Base-by-base conservation (phyloP, 371 early-diverging fungal species). In the Mucor velutinosus region DNA sequence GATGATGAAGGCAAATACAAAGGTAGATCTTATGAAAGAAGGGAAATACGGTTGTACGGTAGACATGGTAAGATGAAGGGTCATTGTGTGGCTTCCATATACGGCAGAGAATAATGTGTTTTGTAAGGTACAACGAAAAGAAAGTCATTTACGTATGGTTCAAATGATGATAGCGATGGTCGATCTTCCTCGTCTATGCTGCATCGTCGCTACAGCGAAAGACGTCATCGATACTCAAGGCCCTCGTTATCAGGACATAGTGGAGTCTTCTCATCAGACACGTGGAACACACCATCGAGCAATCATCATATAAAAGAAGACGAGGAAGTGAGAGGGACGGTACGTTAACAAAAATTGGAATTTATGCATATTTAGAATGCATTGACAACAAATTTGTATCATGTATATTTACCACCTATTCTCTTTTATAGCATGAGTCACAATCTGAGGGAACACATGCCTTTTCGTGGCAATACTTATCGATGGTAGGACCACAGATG, bases 401-500 rank as follows among this genome's bases (percentile, higher is more conserved):
- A 49, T 49, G n/a, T 51, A 51, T 59, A 29, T 30, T 60, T 27
- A 17, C 15, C 17, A 53, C 25, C 14, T 21, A 37, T 35, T 30
- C 14, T 62, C 32, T 27, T 49, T 39, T 49, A 11, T 66, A 66
- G 63, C 58, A 58, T 62, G 71, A 62, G 58, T 53, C 71, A 62
- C 65, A 71, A 43, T 58, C 66, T 25, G 66, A 66, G 32, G 60
- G 53, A 21, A 60, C 66, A 62, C 71, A 71, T 60, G 64, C 73
- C 21, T 73, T 73, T 69, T 73, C 73, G 47, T 73, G 66, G 68
- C 73, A 73, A 43, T 73, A 69, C 62, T 59, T 73, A 62, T 73
- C 73, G 4, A 73, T 73, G 73, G 73, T 73, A 73, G 58, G 49
- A 47, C 15, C 32, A 49, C 17, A 4, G 29, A 17, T 15, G 7